Percentiles rank a stretch among this genome's conserved stretches.
phyloP scores from a whole-genome alignment of 768 basidiomycete species.

The Lactarius indigo region DNA sequence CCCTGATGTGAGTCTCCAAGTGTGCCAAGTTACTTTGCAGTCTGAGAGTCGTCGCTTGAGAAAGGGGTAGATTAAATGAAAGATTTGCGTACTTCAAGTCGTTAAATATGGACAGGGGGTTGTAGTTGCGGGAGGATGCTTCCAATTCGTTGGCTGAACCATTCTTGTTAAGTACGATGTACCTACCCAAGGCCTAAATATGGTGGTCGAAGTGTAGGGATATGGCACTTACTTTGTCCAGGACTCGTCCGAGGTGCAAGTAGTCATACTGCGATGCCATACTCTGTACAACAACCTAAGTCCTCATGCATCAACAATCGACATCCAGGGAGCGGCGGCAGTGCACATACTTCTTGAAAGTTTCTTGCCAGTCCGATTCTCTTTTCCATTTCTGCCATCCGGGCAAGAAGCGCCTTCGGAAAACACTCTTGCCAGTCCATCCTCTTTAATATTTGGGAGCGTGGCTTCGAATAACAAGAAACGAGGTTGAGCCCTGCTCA shows the following conservation, averaged over 20 bases:
- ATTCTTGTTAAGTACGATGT: slow-evolving; percentile 71
- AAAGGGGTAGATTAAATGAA: background rate
- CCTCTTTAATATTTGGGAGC: slow-evolving; percentile 59
- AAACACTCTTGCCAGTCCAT: slow-evolving; percentile 79
- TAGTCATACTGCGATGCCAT: slow-evolving; percentile 63
- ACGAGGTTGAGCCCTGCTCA: slow-evolving; percentile 55
- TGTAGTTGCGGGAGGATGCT: slow-evolving; percentile 62
- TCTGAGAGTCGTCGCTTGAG: slow-evolving; percentile 35
- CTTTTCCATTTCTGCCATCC: slow-evolving; percentile 73
- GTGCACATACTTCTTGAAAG: slow-evolving; percentile 57
- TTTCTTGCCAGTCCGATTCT: slow-evolving; percentile 58
- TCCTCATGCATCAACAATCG: slow-evolving; percentile 19
- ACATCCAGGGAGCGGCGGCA: slow-evolving; percentile 7
- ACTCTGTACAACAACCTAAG: slow-evolving; percentile 57
- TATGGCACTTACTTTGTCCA: slow-evolving; percentile 65
- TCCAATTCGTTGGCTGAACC: slow-evolving; percentile 72
- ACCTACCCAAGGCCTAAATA: slow-evolving; percentile 40
- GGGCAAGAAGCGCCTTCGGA: slow-evolving; percentile 63
- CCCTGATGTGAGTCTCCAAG: slow-evolving; percentile 62
- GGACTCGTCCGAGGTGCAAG: slow-evolving; percentile 75
- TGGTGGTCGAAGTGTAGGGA: background rate
- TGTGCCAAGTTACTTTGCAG: slow-evolving; percentile 65
- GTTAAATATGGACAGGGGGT: slow-evolving; percentile 63
- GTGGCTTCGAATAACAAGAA: slow-evolving; percentile 68
- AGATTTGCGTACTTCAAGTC: slow-evolving; percentile 63